phyloP scores from a whole-genome alignment of 176 grass and related monocot genomes.

The Olyra latifolia region DNA sequence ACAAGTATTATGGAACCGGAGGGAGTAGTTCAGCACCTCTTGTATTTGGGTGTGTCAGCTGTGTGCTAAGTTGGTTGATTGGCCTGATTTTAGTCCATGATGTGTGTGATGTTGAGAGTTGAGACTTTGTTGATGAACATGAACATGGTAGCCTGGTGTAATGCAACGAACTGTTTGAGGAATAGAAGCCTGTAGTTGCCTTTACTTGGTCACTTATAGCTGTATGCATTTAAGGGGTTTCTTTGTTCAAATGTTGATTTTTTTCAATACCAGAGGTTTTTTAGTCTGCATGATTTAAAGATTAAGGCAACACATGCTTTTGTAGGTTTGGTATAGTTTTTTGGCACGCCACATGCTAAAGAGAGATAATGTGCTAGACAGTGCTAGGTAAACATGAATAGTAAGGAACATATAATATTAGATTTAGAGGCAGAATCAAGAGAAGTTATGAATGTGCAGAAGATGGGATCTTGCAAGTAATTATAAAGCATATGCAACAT shows the following conservation, averaged over 20 bases:
- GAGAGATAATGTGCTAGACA: background rate
- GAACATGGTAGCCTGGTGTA: background rate
- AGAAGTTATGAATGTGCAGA: background rate
- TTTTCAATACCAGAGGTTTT: background rate
- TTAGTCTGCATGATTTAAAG: background rate
- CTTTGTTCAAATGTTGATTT: background rate
- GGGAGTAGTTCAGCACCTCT: background rate
- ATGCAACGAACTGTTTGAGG: conserved; percentile 1
- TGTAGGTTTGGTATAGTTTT: background rate
- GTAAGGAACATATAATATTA: conserved; percentile 9
- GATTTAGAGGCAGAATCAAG: background rate
- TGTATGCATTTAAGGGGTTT: background rate
- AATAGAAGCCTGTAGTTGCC: background rate
- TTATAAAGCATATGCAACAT: background rate
- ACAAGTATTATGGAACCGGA: too few relatives aligned
- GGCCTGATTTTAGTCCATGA: background rate
- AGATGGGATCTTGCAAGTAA: background rate
- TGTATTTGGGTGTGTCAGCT: background rate
- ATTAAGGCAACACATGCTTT: background rate
- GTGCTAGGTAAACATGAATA: conserved; percentile 9
- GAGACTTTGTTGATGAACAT: background rate
- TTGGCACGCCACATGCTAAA: background rate
- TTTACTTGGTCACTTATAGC: conserved; percentile 9
- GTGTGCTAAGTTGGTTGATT: conserved; percentile 6
- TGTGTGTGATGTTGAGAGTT: background rate